Evolutionary conservation across 441 rosid genomes (phyloP).

Genomic region (Omphalea diandra): DNA sequence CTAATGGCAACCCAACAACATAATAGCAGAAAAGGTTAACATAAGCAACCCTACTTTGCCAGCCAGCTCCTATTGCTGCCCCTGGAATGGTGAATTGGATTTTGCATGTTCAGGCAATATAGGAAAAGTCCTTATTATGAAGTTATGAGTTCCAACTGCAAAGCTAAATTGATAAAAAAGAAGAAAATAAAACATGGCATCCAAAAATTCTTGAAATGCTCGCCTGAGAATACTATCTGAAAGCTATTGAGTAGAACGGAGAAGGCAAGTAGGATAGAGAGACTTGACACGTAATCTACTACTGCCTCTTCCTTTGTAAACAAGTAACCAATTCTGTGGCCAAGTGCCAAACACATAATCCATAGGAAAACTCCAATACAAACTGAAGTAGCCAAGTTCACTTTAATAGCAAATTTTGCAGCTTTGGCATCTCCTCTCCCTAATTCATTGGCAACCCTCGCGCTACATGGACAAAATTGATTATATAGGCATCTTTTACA

Average conservation of each 20-base stretch:
- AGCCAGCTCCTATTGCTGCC: constrained; percentile 66
- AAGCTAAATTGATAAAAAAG: neutral
- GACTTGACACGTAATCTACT: constrained; percentile 40
- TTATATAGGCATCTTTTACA: neutral
- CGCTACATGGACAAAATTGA: constrained; percentile 30
- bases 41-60: constrained; percentile 54
- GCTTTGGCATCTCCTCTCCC: constrained; percentile 61
- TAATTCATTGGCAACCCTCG: constrained; percentile 69
- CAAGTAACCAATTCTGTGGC: constrained; percentile 41
- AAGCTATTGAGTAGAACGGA: constrained; percentile 58
- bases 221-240: constrained; percentile 63
- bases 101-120: too few relatives aligned
- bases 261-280: constrained; percentile 50
- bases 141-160: too few relatives aligned
- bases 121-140: too few relatives aligned
- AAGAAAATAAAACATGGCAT: neutral
- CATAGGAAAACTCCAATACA: constrained; percentile 42
- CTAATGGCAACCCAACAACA: constrained; percentile 49
- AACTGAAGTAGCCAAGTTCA: constrained; percentile 36
- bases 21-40: constrained; percentile 62
- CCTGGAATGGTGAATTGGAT: constrained; percentile 36
- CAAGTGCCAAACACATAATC: constrained; percentile 41
- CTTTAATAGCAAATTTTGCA: constrained; percentile 54
- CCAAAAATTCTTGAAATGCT: neutral
- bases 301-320: constrained; percentile 47